Conservation (phyloP, 2,329 filamentous ascomycete genomes). For the Ascocoryne sarcoides region DNA sequence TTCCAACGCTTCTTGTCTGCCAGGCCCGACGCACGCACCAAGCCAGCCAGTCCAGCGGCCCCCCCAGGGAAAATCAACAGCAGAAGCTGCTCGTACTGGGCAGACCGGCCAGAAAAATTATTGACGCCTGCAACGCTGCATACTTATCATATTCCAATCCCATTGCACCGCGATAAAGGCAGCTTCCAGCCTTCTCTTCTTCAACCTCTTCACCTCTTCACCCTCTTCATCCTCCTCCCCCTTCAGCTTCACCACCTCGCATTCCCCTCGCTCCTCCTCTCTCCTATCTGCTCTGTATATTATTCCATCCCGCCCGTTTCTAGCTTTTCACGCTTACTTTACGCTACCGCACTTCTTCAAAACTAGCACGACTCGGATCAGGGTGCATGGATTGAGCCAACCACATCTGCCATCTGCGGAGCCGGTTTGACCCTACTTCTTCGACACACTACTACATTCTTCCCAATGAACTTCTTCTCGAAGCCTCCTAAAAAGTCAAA, state of each 20-base stretch:
- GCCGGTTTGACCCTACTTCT: conserved; percentile 10
- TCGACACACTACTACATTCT: neutral
- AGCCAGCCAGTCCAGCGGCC: too few species aligned
- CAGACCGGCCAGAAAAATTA: too few species aligned
- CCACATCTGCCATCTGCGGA: conserved; percentile 9
- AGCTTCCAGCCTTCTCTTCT: neutral
- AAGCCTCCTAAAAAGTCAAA: conserved; percentile 29
- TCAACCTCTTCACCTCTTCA: neutral
- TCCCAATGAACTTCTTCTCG: conserved; percentile 29
- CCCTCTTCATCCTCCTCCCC: neutral
- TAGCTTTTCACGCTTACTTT: neutral
- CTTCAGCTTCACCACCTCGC: neutral
- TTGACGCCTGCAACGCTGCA: too few species aligned
- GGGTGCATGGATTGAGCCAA: conserved; percentile 14
- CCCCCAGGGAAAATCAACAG: too few species aligned
- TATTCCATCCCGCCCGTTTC: neutral
- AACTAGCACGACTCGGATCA: neutral
- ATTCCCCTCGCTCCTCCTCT: neutral
- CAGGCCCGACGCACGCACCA: too few species aligned
- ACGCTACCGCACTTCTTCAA: neutral
- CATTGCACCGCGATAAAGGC: neutral
- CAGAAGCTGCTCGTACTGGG: too few species aligned
- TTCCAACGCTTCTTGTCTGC: too few species aligned
- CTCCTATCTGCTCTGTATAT: neutral
- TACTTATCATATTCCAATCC: too few species aligned